These are phyloP conservation scores for Mallotus japonicus DNA, from an alignment of 441 rosid genomes.

Conservation along the genomic window DNA sequence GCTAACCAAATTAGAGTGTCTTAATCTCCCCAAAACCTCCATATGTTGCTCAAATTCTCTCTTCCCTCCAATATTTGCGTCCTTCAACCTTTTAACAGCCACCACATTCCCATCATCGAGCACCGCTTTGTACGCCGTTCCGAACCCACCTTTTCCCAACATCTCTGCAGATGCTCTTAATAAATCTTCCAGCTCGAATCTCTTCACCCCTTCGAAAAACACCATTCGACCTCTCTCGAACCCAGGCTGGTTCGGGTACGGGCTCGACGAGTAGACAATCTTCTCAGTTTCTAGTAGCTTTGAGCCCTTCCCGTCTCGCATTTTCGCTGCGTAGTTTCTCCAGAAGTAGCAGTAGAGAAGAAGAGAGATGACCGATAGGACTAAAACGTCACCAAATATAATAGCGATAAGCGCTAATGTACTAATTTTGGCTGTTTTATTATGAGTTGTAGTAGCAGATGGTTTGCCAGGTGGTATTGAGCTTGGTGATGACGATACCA, in stretches of 20 bases:
- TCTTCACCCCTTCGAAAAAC: slow-evolving; percentile 62
- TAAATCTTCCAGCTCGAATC: slow-evolving; percentile 87
- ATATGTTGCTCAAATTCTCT: slow-evolving; percentile 80
- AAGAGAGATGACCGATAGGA: slow-evolving; percentile 41
- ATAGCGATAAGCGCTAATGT: slow-evolving; percentile 61
- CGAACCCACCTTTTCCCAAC: slow-evolving; percentile 91
- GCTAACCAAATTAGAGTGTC: slow-evolving; percentile 84
- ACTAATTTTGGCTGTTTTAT: slow-evolving; percentile 41
- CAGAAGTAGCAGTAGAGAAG: slow-evolving; percentile 52
- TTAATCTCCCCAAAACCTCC: slow-evolving; percentile 75
- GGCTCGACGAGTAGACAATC: slow-evolving; percentile 40
- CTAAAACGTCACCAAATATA: slow-evolving; percentile 57
- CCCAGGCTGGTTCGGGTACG: slow-evolving; percentile 40
- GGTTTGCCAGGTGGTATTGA: slow-evolving; percentile 36
- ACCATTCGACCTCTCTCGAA: slow-evolving; percentile 56
- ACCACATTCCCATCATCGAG: slow-evolving; percentile 66
- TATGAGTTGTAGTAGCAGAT: slow-evolving; percentile 14
- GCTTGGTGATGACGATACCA: slow-evolving; percentile 40
- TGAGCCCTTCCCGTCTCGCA: slow-evolving; percentile 57
- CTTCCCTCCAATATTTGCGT: slow-evolving; percentile 62
- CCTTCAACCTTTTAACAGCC: slow-evolving; percentile 96
- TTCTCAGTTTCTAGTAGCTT: slow-evolving; percentile 43
- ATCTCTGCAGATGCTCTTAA: slow-evolving; percentile 97
- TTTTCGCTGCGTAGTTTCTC: slow-evolving; percentile 32
- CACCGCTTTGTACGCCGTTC: slow-evolving; percentile 93